These are phyloP conservation scores for Blastobotrys arbuscula DNA, from an alignment of 1,139 yeast genomes.

Conservation along the genomic window DNA sequence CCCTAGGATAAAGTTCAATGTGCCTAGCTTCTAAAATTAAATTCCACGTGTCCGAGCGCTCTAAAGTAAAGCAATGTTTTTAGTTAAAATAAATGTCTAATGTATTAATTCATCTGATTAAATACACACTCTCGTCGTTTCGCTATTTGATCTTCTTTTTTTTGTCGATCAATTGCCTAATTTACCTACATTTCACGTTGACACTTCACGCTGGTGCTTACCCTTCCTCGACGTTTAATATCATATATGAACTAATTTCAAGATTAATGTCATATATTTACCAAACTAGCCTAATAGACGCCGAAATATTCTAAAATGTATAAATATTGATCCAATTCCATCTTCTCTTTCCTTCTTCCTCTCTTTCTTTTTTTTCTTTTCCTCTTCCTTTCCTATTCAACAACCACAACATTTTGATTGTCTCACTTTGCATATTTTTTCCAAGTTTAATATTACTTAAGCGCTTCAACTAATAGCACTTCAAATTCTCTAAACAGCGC, in stretches of 20 bases:
- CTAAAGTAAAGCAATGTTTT: no score
- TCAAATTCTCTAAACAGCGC: neutral
- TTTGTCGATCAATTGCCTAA: no score
- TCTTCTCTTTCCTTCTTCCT: neutral
- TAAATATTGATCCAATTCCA: neutral
- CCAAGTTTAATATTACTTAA: neutral
- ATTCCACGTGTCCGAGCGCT: neutral
- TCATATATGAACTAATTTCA: neutral
- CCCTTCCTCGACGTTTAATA: no score
- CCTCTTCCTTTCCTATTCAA: neutral
- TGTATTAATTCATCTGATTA: no score
- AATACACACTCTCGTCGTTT: no score
- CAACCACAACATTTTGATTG: neutral
- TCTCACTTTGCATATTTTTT: neutral
- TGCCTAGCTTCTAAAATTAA: neutral
- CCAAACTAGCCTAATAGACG: neutral
- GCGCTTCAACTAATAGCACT: slow-evolving; percentile 1
- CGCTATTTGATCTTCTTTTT: no score
- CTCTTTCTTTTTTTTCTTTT: slow-evolving; percentile 4
- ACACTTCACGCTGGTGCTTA: no score
- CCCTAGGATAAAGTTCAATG: neutral
- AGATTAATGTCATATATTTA: neutral
- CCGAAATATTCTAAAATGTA: neutral
- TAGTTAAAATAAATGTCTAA: no score
- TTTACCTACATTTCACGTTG: no score